Evolutionary conservation across 2,329 filamentous ascomycete genomes (phyloP), one percentile per base, ranked within the genome.

Genomic region (Fonsecaea nubica): DNA sequence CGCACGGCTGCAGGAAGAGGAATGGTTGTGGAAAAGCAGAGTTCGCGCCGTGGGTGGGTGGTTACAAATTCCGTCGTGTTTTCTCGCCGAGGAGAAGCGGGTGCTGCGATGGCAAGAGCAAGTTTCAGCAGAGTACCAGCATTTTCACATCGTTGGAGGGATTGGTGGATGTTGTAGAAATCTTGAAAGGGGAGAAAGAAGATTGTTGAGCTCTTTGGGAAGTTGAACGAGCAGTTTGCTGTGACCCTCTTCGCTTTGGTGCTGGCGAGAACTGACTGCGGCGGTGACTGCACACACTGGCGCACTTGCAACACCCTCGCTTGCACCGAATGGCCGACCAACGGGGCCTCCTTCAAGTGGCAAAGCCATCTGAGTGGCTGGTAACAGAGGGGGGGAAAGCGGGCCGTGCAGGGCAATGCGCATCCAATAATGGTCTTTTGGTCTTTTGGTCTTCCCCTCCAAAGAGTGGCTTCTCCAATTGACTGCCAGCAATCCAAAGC

Each of bases 121-220:
- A 48, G 32, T 40, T 32, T 61, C 35, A 35, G 36, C 58, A 63
- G 42, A 33, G 35, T 57, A 50, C 64, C 64, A 61, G 67, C 55
- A 63, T 55, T 52, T 45, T 69, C 50, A 69, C 67, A 67, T 67
- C 32, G 58, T 33, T 62, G 58, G 53, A 30, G 36, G 33, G 18
- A 10, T 38, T 13, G 13, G 38, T 36, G 40, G 35, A 35, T 5
- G 12, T 30, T 55, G 52, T 9, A 53, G 15, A 7, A 54, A 56
- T 48, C 25, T 40, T 25, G 32, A 59, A 54, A 56, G 35, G 25
- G 58, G n/a, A 45, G 54, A 33, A 45, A 55, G 52, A 45, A 50
- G 35, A 45, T 21, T 62, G 63, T 25, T 65, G 63, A 52, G 63
- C 59, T 50, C 40, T 50, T 12, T 62, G 4, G 50, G 48, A 52